Evolutionary conservation across 2,329 filamentous ascomycete genomes (phyloP), one percentile per base, ranked within the genome.

Genomic region (Rutstroemia sp.): DNA sequence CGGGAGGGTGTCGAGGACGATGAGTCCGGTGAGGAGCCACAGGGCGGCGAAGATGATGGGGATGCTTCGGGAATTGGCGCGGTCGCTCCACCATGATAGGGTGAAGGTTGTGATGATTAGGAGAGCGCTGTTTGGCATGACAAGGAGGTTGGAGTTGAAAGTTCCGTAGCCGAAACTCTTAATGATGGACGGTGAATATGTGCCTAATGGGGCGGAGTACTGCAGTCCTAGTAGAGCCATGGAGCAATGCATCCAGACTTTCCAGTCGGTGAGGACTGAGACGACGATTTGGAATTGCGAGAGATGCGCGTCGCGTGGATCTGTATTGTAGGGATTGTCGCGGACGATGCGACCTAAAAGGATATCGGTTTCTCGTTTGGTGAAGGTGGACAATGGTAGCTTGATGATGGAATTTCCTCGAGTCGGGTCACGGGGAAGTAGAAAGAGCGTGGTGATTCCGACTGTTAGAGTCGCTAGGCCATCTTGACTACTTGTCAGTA

Each of bases 101-200:
- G 52, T 30, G 17, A 54, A 54, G 7, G 52, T 78, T 10, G 57
- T 62, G 39, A 64, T 54, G 5, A 57, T 60, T 4, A 59, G 71
- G 72, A 51, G 76, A 48, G 59, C 74, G 69, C 58, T 76, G 1
- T 69, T 70, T 14, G 75, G 74, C 42, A 77, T 77, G 3, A 71
- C 70, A 10, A 78, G 69, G 0, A 77, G 65, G 40, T 75, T 78
- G 44, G 75, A 72, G 3, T 76, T 63, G 58, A 79, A 76, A 6
- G 74, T 64, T 23, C 46, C 57, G 48, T 66, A 67, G 0, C 65
- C 64, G 16, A 67, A 59, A 21, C 54, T 53, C 52, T 64, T 65
- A 14, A 54, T 54, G n/a, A 54, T 54, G 14, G 52, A 54, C 40
- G 52, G 52, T 5, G 52, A 54, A 12, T 54, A 54, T 10, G 45